Evolutionary conservation across 306 rosid genomes (phyloP), one percentile per base, ranked within the genome.

Genomic region (Vigna angularis): DNA sequence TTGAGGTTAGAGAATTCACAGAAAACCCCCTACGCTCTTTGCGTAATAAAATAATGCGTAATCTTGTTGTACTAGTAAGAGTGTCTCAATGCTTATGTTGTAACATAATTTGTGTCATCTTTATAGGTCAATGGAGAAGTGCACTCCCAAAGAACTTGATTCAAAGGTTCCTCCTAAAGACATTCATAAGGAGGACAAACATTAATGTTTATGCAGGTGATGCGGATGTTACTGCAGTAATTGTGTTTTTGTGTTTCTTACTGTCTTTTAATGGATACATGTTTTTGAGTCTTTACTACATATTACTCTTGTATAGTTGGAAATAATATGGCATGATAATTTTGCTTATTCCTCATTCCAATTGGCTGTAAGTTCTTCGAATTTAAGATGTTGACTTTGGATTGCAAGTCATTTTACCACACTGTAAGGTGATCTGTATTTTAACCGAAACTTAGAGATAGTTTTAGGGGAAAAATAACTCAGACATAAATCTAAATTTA

Each of bases 131-230:
- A 77, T 71, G 45, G 83, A 84, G 77, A 79, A 82, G 85, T 40
- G 83, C 51, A 16, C 76, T 53, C 67, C 84, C 24, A 79, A 87
- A 77, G 88, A 84, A 57, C 26, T 79, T 47, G 83, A 87, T 79
- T 68, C 88, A 63, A 87, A 87, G 83, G 81, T 67, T 75, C 77
- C 79, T 65, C 66, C 82, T 10, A 87, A 82, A 70, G 90, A 87
- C 66, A 72, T 9, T 38, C 79, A 84, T 62, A 84, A 82, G 85
- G 75, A 87, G 55, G 81, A 84, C 74, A 84, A 79, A 47, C 75
- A 85, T 70, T 87, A 78, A 81, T 70, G 63, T 75, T 20, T 62
- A 30, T 67, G 68, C 58, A 62, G 18, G 28, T 67, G 75, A n/a
- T 44, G 36, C 56, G 30, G 58, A 50, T 58, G 75, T 44, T 75